Evolutionary conservation across 257 asterid species (phyloP), one percentile per base, ranked within the genome.

Genomic region (Fraxinus cuspidata): DNA sequence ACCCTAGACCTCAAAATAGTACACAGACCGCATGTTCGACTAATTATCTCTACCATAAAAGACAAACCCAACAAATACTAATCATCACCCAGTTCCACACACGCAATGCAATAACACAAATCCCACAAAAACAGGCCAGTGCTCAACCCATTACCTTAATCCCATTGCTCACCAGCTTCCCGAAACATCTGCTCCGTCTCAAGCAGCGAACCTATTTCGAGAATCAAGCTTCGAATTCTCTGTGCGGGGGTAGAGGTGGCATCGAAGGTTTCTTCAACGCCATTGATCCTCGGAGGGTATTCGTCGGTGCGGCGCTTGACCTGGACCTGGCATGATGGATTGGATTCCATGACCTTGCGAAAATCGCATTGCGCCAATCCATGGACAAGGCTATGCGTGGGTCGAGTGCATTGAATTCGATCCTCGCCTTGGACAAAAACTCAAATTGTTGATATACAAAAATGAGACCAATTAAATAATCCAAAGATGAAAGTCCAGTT

Each of bases 321-420:
- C 74, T 88, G 92, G 42, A 94, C 86, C 86, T 92, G 97, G 78
- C 98, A 94, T 74, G 82, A 78, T 34, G 97, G 97, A 80, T 92
- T 94, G 8, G 97, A 94, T 49, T 94, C 97, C 75, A 86, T 94
- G 29, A 97, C 94, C 85, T 91, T 89, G 23, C 92, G 89, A 29
- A 97, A 96, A 56, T 92, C 91, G 85, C 98, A 94, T 79, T 92
- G 98, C 1, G 99, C 96, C 75, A 94, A 67, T 94, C 99, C 98
- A 92, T 91, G 82, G 96, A 91, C 70, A 96, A 89, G 2, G 97
- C 97, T 72, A 85, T 79, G 6, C 97, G 85, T 21, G 97, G 94
- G 85, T 94, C 99, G 56, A 94, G 79, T 16, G 96, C 97, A 78
- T 94, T 94, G 94, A 94, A 94, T 58, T 94, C 99, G 88, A 94